Percentiles rank a stretch among this genome's conserved stretches.
Evolutionary conservation across 352 stramenopile species (phyloP).

Genomic region (Phytophthora podocarpi): DNA sequence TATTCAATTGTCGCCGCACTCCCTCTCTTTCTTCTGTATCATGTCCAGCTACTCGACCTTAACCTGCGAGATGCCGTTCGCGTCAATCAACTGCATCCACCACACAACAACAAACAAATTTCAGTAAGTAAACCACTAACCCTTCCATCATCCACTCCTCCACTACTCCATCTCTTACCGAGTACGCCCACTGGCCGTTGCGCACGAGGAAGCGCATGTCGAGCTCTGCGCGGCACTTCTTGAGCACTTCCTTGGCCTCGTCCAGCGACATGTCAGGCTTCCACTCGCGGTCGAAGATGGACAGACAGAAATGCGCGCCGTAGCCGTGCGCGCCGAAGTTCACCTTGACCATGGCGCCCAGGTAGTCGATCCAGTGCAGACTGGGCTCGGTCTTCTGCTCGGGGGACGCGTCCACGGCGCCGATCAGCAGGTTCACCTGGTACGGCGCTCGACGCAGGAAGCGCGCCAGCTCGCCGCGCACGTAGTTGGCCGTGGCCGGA

Average conservation of each 20-base stretch:
- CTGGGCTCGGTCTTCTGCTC: constrained; percentile 49
- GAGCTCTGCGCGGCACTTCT: constrained; percentile 82
- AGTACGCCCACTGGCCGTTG: constrained; percentile 89
- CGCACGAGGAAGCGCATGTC: constrained; percentile 87
- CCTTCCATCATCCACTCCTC: too few relatives aligned
- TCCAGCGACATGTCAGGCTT: constrained; percentile 85
- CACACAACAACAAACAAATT: too few relatives aligned
- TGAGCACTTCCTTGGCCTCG: constrained; percentile 71
- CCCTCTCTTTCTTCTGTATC: constrained; percentile 15
- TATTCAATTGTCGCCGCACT: constrained; percentile 23
- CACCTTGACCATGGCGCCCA: constrained; percentile 84
- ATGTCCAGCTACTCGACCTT: constrained; percentile 53
- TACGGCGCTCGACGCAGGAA: constrained; percentile 85
- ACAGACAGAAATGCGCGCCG: constrained; percentile 83
- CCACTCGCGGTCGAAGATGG: constrained; percentile 90
- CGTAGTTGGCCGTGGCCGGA: constrained; percentile 82
- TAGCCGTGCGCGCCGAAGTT: constrained; percentile 90
- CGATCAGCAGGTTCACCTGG: constrained; percentile 87
- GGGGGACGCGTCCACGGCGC: constrained; percentile 57
- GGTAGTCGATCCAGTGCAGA: constrained; percentile 91
- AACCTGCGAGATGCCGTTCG: constrained; percentile 67
- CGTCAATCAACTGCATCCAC: constrained; percentile 73
- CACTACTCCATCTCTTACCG: constrained; percentile 33
- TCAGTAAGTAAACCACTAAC: too few relatives aligned
- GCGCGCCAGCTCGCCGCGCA: constrained; percentile 79